Evolutionary conservation across 441 rosid species (phyloP).

Genomic region (Bruguiera hainesii): DNA sequence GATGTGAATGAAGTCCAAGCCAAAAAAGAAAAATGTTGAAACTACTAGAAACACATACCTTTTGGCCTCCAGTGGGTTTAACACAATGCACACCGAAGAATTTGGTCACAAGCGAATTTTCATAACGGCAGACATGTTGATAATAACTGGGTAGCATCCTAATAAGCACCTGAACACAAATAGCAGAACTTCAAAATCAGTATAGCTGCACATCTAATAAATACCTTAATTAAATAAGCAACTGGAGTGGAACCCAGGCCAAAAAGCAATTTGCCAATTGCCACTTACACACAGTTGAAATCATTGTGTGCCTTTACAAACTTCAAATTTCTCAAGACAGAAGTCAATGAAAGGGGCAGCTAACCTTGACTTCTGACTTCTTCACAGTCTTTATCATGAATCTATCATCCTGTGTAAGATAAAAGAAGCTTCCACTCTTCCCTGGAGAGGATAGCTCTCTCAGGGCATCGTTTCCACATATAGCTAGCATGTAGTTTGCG

Average conservation of each 20-base stretch:
- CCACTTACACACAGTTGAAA: constrained; percentile 19
- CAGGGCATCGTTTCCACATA: constrained; percentile 87
- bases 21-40: constrained; percentile 10
- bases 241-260: constrained; percentile 17
- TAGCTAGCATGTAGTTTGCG: constrained; percentile 92
- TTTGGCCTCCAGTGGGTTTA: constrained; percentile 88
- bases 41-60: constrained; percentile 40
- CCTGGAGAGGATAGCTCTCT: constrained; percentile 97
- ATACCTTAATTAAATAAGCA: constrained; percentile 12
- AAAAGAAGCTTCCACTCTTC: constrained; percentile 95
- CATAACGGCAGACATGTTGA: constrained; percentile 63
- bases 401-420: constrained; percentile 92
- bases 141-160: constrained; percentile 87
- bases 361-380: constrained; percentile 97
- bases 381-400: constrained; percentile 94
- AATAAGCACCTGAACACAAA: constrained; percentile 62
- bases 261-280: constrained; percentile 5
- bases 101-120: constrained; percentile 87
- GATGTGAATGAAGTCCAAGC: constrained; percentile 2
- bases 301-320: neutral
- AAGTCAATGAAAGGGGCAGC: constrained; percentile 34
- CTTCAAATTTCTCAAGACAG: constrained; percentile 11
- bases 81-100: constrained; percentile 97
- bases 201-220: constrained; percentile 13
- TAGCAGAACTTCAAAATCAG: constrained; percentile 19